A percentile compares a stretch with the other conserved stretches of the same genome.
These are phyloP conservation scores for Ophiostoma ulmi DNA, from an alignment of 2,329 filamentous ascomycete genomes.

Conservation along the genomic window DNA sequence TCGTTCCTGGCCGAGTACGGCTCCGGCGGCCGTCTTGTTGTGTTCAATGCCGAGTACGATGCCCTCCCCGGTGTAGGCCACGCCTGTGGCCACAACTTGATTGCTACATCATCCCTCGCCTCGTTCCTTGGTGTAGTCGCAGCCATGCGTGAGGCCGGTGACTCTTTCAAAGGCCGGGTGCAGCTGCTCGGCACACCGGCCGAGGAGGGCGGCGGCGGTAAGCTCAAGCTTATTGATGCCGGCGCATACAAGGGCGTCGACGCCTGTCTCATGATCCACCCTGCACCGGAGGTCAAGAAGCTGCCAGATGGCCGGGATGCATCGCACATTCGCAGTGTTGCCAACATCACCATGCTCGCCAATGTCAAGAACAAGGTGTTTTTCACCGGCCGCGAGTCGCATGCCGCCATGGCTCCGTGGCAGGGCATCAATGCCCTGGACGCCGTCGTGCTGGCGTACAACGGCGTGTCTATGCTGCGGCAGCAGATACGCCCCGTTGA, in stretches of 20 bases:
- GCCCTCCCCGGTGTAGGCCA: slow-evolving; percentile 38
- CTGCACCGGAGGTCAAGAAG: slow-evolving; percentile 16
- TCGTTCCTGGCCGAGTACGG: slow-evolving; percentile 41
- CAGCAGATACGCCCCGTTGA: slow-evolving; percentile 46
- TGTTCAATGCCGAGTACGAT: slow-evolving; percentile 31
- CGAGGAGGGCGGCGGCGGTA: slow-evolving; percentile 42
- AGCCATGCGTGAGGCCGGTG: slow-evolving; percentile 27
- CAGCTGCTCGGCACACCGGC: slow-evolving; percentile 41
- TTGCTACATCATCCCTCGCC: slow-evolving; percentile 37
- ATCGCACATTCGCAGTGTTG: slow-evolving; percentile 23
- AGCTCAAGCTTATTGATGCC: slow-evolving; percentile 41
- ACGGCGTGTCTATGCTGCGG: slow-evolving; percentile 40
- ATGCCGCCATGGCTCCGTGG: slow-evolving; percentile 45
- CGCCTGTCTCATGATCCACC: slow-evolving; percentile 41
- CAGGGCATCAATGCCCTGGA: slow-evolving; percentile 46
- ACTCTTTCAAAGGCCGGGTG: slow-evolving; percentile 29
- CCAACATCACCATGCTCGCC: slow-evolving; percentile 26
- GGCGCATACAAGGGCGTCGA: slow-evolving; percentile 39
- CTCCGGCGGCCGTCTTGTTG: slow-evolving; percentile 23
- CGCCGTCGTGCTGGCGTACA: slow-evolving; percentile 39
- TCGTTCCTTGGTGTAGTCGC: slow-evolving; percentile 35
- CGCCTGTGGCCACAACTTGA: slow-evolving; percentile 42
- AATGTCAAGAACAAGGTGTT: slow-evolving; percentile 33
- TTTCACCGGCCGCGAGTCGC: slow-evolving; percentile 41
- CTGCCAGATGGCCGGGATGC: slow-evolving; percentile 21